Base-by-base conservation (phyloP, 169 alveolate genomes). In the Cryptosporidium baileyi region DNA sequence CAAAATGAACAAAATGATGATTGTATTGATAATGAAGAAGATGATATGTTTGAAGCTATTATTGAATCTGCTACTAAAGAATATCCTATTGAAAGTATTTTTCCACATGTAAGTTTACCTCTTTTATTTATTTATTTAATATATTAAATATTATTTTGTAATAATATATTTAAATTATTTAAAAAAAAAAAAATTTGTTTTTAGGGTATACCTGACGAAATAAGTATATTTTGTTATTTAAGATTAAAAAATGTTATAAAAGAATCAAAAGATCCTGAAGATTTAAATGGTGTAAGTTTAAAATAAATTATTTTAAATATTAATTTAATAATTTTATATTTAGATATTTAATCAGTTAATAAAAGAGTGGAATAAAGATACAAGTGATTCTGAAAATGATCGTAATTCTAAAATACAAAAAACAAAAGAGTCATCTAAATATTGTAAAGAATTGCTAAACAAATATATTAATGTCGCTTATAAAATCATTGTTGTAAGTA, bases 31-130 rank as follows among this genome's bases (percentile, higher is more conserved):
- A 57, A 36, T 54, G 85, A 74, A 57, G 85, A 54, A 54, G 67
- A 74, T 74, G 85, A 74, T 0, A 74, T 74, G 85, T 74, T 74
- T 54, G 85, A 74, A 54, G 85, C 85, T 3, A 74, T 74, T 34
- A 47, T 74, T 7, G 85, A 74, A 43, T 74, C 85, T 40, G 85
- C 85, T 1, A 74, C 67, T 1, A 57, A 44, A 15, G 85, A 74
- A 22, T 74, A 36, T 28, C 32, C 85, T 6, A 74, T 74, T 11
- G 30, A 32, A 13, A 54, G 24, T 7, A 67, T 34, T 26, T 74
- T 74, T 15, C 85, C 85, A 74, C 30, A 36, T 11, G 85, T 74
- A 74, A 74, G 85, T 74, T 74, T 74, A 19, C 11, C 7, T n/a
- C n/a, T n/a, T n/a, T n/a, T n/a, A 19, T 44, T 22, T 11, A 36